phyloP scores from a whole-genome alignment of 257 asterid genomes.

The Ballota nigra region DNA sequence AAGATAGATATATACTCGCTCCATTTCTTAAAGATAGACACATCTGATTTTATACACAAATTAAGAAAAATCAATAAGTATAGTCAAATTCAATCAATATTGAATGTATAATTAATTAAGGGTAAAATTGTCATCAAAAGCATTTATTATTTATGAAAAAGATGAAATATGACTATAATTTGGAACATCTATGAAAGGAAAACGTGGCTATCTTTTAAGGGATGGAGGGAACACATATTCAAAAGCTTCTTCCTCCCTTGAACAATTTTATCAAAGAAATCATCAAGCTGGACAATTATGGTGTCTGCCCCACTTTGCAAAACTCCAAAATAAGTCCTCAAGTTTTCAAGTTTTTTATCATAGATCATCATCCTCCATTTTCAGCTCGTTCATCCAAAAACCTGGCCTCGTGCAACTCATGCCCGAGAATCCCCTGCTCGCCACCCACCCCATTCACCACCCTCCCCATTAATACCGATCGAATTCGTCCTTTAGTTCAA shows the following conservation, averaged over 20 bases:
- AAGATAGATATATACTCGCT: too few species aligned
- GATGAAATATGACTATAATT: too few species aligned
- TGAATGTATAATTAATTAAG: too few species aligned
- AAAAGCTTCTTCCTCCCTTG: slow-evolving; percentile 69
- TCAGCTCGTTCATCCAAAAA: slow-evolving; percentile 42
- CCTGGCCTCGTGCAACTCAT: slow-evolving; percentile 47
- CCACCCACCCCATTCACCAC: slow-evolving; percentile 36
- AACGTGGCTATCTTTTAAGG: too few species aligned
- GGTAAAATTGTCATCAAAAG: too few species aligned
- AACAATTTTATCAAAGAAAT: slow-evolving; percentile 79
- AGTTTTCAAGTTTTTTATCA: slow-evolving; percentile 42
- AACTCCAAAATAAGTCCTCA: slow-evolving; percentile 54
- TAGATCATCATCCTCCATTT: slow-evolving; percentile 38
- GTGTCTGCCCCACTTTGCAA: slow-evolving; percentile 62
- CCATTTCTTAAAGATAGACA: too few species aligned
- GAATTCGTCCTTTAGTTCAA: slow-evolving; percentile 34
- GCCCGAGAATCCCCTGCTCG: slow-evolving; percentile 46
- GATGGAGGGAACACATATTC: slow-evolving; percentile 70
- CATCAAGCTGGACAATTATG: slow-evolving; percentile 65
- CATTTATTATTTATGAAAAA: too few species aligned
- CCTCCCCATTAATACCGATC: slow-evolving; percentile 20
- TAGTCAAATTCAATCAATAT: too few species aligned
- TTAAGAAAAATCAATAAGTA: too few species aligned
- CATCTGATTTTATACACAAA: too few species aligned
- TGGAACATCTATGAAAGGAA: too few species aligned